Evolutionary conservation across 2,329 filamentous ascomycete genomes (phyloP).

Genomic region (Fusarium xylarioides): DNA sequence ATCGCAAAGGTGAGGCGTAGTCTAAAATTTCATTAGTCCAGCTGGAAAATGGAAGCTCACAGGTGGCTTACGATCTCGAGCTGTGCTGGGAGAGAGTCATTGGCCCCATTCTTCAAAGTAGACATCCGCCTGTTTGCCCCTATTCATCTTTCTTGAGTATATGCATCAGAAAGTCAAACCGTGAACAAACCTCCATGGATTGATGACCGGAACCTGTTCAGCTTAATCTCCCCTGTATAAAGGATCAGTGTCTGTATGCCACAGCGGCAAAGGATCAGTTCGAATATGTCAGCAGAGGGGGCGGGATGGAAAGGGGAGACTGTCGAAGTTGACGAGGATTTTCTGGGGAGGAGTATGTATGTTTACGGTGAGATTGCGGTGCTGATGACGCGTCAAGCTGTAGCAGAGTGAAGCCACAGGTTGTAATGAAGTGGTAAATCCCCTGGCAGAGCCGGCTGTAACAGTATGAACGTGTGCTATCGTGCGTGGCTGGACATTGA

Average conservation of each 20-base stretch:
- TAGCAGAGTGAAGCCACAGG: neutral
- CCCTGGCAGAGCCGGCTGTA: neutral
- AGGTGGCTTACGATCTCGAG: too few relatives aligned
- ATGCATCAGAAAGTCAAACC: neutral
- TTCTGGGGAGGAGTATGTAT: too few relatives aligned
- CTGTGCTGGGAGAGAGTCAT: neutral
- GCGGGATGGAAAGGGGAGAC: neutral
- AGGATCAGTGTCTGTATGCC: too few relatives aligned
- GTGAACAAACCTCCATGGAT: accelerated
- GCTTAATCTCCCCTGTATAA: too few relatives aligned
- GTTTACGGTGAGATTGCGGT: neutral
- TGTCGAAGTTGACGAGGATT: neutral
- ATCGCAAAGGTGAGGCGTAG: too few relatives aligned
- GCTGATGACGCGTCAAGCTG: too few relatives aligned
- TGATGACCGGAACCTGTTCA: too few relatives aligned
- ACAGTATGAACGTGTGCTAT: too few relatives aligned
- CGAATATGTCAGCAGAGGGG: neutral
- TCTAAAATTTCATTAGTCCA: neutral
- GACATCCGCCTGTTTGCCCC: too few relatives aligned
- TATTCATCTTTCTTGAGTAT: neutral
- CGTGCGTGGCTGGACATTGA: neutral
- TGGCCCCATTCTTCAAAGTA: neutral
- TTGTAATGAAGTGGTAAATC: neutral
- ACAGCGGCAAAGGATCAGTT: neutral
- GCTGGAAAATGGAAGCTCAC: neutral